Evolutionary conservation across 108 stramenopile genomes (phyloP).

Genomic region (Cyclotella choctawhatcheeana): DNA sequence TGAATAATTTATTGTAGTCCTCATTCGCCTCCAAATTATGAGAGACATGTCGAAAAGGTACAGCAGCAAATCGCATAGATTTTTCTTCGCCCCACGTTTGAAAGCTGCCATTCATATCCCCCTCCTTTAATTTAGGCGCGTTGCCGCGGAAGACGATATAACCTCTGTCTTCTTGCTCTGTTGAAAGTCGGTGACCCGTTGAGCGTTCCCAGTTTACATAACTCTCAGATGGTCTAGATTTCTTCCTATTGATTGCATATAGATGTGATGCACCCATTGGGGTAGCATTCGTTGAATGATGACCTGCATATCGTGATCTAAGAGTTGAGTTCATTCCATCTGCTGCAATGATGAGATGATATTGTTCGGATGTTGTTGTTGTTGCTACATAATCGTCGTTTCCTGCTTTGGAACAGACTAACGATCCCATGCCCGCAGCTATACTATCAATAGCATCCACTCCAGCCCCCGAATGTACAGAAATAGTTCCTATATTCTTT

Average conservation of each 20-base stretch:
- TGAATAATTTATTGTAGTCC: slow-evolving; percentile 17
- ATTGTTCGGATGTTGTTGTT: slow-evolving; percentile 48
- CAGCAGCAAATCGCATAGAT: slow-evolving; percentile 87
- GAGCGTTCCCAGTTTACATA: slow-evolving; percentile 61
- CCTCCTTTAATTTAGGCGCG: slow-evolving; percentile 60
- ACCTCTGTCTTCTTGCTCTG: slow-evolving; percentile 70
- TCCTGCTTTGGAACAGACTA: slow-evolving; percentile 25
- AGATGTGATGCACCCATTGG: slow-evolving; percentile 14
- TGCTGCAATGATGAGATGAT: slow-evolving; percentile 86
- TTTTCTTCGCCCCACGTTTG: slow-evolving; percentile 86
- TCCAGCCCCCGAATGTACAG: slow-evolving; percentile 47
- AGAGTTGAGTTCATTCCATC: slow-evolving; percentile 80
- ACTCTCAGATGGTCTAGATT: slow-evolving; percentile 14
- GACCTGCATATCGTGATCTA: slow-evolving; percentile 75
- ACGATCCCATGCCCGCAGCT: slow-evolving; percentile 55
- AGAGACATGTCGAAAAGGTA: slow-evolving; percentile 64
- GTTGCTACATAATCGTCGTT: slow-evolving; percentile 22
- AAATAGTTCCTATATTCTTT: slow-evolving; percentile 57
- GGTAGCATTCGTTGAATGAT: slow-evolving; percentile 39
- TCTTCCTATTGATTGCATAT: neutral
- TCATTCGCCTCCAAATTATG: slow-evolving; percentile 18
- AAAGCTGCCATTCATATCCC: slow-evolving; percentile 66
- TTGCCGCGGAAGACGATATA: slow-evolving; percentile 90
- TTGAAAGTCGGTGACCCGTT: slow-evolving; percentile 58
- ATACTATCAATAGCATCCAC: slow-evolving; percentile 63